These are phyloP conservation scores for Crithidia bombi DNA, from an alignment of 208 protist genomes.

Conservation along the genomic window DNA sequence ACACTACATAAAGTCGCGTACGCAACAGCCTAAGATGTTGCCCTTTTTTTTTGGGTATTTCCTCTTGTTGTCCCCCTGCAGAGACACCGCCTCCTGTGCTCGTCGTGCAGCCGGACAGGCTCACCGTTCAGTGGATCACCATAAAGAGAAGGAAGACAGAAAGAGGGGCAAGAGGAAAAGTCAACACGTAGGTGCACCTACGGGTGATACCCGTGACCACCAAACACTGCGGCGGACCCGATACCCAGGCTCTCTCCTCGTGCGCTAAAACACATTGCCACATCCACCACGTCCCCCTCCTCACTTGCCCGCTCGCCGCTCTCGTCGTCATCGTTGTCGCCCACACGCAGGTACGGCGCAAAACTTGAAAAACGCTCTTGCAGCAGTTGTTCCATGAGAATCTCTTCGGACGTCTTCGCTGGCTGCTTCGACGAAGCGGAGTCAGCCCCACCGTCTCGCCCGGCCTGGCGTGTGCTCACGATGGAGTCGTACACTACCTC, in stretches of 20 bases:
- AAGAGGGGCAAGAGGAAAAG: no score
- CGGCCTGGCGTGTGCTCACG: constrained; percentile 16
- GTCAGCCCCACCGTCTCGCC: not conserved
- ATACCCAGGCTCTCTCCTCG: constrained; percentile 72
- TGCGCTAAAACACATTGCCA: constrained; percentile 80
- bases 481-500: constrained; percentile 65
- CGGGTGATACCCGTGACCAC: constrained; percentile 76
- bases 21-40: no score
- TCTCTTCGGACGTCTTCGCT: constrained; percentile 48
- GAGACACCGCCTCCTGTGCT: no score
- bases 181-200: no score
- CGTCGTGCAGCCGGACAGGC: no score
- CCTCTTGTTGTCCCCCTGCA: no score
- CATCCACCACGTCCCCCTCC: constrained; percentile 37
- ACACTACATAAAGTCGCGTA: no score
- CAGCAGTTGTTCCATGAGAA: constrained; percentile 66
- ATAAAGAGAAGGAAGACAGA: not conserved
- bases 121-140: not conserved
- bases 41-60: no score
- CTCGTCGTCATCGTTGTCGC: constrained; percentile 28
- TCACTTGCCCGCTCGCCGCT: constrained; percentile 11
- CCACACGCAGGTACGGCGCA: constrained; percentile 27
- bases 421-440: not conserved
- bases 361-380: constrained; percentile 57
- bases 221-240: constrained; percentile 67